Evolutionary conservation across 306 rosid species (phyloP), one percentile per base, ranked within the genome.

Genomic region (Cyclanthera cordifolia): DNA sequence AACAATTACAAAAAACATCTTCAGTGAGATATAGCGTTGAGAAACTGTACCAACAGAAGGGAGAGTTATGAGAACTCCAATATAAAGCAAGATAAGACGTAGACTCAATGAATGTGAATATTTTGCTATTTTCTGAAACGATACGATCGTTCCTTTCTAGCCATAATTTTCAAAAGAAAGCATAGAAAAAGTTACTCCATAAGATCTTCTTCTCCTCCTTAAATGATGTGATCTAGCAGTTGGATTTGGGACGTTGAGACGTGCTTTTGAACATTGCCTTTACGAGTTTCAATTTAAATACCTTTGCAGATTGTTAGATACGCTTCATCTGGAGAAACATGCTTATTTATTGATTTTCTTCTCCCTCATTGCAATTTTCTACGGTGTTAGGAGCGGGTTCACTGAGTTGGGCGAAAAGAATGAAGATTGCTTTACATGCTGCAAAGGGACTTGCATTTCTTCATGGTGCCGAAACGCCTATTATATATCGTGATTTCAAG

Each of bases 401-500:
- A 12, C 84, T 88, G 66, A 90, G 85, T 45, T 93, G 99, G 99
- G 79, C 96, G 59, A 89, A 76, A 81, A 82, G 99, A 85, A 86
- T 90, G 94, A 93, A 93, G 88, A 93, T 93, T 75, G 95, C 99
- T 63, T 82, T 90, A 59, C 86, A 90, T 79, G 91, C 91, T 54
- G 99, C 99, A 61, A 90, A 78, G 71, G 99, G 99, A 73, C 99
- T 93, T 73, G 99, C 99, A 78, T 93, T 90, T 85, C 99, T 93
- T 77, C 99, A 93, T 76, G 94, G 88, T 49, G 91, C 95, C 41
- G 95, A 90, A 77, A 83, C 95, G 64, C 88, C 96, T 28, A 88
- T 83, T 74, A 93, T 90, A 78, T 93, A 93, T 80, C 99, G 99
- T 14, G 99, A 93, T 83, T 93, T 93, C 85, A 93, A 93, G 94